Base-by-base conservation (phyloP, 1,139 yeast genomes). In the Scheffersomyces illinoinensis region DNA sequence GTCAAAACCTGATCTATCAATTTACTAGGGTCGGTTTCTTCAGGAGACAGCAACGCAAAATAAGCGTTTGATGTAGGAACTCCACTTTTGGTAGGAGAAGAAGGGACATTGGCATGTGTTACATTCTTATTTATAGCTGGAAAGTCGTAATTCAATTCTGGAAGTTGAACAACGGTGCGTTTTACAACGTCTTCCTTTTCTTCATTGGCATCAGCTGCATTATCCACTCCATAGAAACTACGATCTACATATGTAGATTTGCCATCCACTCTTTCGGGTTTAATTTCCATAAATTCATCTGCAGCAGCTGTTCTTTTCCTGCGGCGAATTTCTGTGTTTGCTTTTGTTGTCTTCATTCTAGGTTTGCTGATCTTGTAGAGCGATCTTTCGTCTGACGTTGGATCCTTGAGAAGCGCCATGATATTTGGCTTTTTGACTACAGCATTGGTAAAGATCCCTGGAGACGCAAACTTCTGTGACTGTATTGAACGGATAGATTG, bases 361-460 rank as follows among this genome's bases (percentile, higher is more conserved):
- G 62, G 62, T 46, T 62, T 62, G 55, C 56, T 73, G n/a, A 81
- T 72, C 48, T 72, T 75, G 65, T 86, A 86, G 52, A 87, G 68
- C 2, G 81, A 72, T 33, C 76, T 82, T 64, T 88, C 93, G 54
- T 82, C 83, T 1, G 69, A 69, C 47, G 85, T 85, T 2, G 90
- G 86, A 69, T 88, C 92, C 62, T 88, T 80, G 46, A 89, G 75
- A 50, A 88, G 73, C n/a, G 79, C 73, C 5, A 89, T 86, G 59
- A 88, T 86, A 49, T 83, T 82, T 1, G 88, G 88, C 47, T 81
- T 75, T 47, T 78, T 73, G 12, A 85, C 78, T 21, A 88, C 75
- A 5, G 93, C 87, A 66, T 88, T 88, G 50, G 91, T 85, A 71
- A 88, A 89, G 47, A 85, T 80, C 1, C 91, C 90, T 0, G 90